Base-by-base conservation (phyloP, 1,284 basidiomycete species). In the Ceratobasidium sp. region DNA sequence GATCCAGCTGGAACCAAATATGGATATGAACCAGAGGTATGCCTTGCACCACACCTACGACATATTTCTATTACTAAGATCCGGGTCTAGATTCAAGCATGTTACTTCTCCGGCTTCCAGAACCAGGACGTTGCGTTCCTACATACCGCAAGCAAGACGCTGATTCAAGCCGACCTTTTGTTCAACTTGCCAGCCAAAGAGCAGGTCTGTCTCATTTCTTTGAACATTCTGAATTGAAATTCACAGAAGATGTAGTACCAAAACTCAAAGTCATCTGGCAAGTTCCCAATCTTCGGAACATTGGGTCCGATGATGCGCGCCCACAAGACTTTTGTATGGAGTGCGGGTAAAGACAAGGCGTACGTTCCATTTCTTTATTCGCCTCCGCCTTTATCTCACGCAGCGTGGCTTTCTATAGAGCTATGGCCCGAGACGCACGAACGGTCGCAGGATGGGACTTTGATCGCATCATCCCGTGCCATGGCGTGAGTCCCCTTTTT, bases 111-210 rank as follows among this genome's bases (percentile, higher is more conserved):
- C 14, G 92, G 93, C 0, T 90, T 92, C 80, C 83, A 83, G 76
- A 96, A 95, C 80, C 89, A 94, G 79, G 97, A 98, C 75, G 88
- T 97, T 18, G 93, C 93, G 0, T 97, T 96, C 80, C 86, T 92
- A 74, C 97, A 98, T 79, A 82, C 84, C 16, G 85, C 88, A 0
- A 91, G 89, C 16, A 92, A 89, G 79, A 90, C 92, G 0, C 82
- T 98, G 69, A 86, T 98, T 72, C 84, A 92, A 79, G 97, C 93
- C 0, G 97, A 99, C 79, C 83, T 98, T 53, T 80, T 98, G 3
- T 90, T 97, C 84, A 98, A 98, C 81, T 83, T 98, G 5, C 96
- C 96, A 0, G 85, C 88, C 3, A 89, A 81, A 0, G 96, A 98
- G 80, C 96, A 98, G 83, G 92, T 91, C 75, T 30, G 80, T 77